Evolutionary conservation across 805 yeast genomes (phyloP).

Genomic region (Nakazawaea laoshanensis): DNA sequence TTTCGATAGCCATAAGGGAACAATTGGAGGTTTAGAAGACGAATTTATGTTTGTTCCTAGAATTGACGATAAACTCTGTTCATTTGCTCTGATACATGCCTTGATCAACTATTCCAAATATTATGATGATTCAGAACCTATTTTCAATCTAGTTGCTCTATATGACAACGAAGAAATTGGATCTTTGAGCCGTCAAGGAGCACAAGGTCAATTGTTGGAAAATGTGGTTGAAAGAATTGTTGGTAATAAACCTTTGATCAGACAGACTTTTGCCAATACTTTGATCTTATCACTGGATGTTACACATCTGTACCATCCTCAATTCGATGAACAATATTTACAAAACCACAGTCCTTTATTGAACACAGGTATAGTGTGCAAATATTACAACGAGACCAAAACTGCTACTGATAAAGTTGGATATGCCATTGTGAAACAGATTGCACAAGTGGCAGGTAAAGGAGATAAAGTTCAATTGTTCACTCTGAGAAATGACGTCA

Average conservation of each 20-base stretch:
- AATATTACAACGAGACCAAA: conserved; percentile 72
- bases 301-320: conserved; percentile 74
- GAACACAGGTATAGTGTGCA: conserved; percentile 64
- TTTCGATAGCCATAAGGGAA: conserved; percentile 74
- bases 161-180: conserved; percentile 85
- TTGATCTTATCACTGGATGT: conserved; percentile 80
- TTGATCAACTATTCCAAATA: conserved; percentile 35
- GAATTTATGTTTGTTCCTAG: conserved; percentile 80
- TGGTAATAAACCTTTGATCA: background rate
- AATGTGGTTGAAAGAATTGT: conserved; percentile 49
- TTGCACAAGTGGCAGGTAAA: conserved; percentile 57
- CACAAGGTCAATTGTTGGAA: conserved; percentile 68
- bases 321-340: conserved; percentile 54
- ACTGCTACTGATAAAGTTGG: conserved; percentile 80
- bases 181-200: conserved; percentile 72
- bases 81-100: conserved; percentile 61
- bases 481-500: conserved; percentile 77
- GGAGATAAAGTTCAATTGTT: conserved; percentile 67
- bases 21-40: conserved; percentile 66
- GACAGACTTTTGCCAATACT: conserved; percentile 46
- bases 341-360: conserved; percentile 75
- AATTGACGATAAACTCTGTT: conserved; percentile 76
- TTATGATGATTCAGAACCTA: conserved; percentile 18
- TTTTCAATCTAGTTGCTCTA: conserved; percentile 53
- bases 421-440: conserved; percentile 56